Conservation (phyloP, 768 basidiomycete species). For the Pulveroboletus ravenelii region DNA sequence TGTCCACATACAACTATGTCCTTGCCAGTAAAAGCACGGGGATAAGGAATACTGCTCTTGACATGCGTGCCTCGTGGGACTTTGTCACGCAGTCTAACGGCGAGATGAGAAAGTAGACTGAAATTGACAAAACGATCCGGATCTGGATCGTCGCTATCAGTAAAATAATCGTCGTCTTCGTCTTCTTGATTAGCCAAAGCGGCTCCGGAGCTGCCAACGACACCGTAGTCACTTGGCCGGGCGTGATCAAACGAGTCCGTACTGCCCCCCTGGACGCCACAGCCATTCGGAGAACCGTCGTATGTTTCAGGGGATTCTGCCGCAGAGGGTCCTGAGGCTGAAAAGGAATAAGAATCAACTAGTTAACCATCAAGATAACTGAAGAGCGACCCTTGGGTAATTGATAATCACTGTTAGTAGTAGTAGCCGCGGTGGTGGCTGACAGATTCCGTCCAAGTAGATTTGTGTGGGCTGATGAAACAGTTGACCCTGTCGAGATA, state of each 20-base stretch:
- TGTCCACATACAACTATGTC: slow-evolving; percentile 78
- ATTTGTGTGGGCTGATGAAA: slow-evolving; percentile 25
- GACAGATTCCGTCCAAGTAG: slow-evolving; percentile 24
- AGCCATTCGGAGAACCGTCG: slow-evolving; percentile 18
- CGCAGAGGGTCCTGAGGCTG: slow-evolving; percentile 24
- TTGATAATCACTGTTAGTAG: slow-evolving; percentile 17
- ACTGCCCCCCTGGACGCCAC: slow-evolving; percentile 15
- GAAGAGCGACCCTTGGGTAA: slow-evolving; percentile 15
- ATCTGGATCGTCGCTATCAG: slow-evolving; percentile 57
- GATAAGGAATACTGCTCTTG: slow-evolving; percentile 91
- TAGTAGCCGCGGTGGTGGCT: slow-evolving; percentile 24
- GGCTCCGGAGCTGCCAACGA: slow-evolving; percentile 12
- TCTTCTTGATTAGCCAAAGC: slow-evolving; percentile 25
- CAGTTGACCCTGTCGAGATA: slow-evolving; percentile 27
- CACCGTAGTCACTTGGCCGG: slow-evolving; percentile 16
- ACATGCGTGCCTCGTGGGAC: slow-evolving; percentile 84
- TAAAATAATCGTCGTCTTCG: slow-evolving; percentile 30
- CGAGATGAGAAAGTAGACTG: slow-evolving; percentile 81
- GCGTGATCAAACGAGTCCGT: slow-evolving; percentile 26
- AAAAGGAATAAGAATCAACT: slow-evolving; percentile 13
- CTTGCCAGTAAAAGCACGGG: slow-evolving; percentile 87
- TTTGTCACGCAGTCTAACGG: slow-evolving; percentile 84
- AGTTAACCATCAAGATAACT: slow-evolving; percentile 10
- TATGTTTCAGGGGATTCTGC: slow-evolving; percentile 13
- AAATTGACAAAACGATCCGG: slow-evolving; percentile 83